phyloP scores from a whole-genome alignment of 2,329 filamentous ascomycete genomes.

The Chaetomium strumarium region DNA sequence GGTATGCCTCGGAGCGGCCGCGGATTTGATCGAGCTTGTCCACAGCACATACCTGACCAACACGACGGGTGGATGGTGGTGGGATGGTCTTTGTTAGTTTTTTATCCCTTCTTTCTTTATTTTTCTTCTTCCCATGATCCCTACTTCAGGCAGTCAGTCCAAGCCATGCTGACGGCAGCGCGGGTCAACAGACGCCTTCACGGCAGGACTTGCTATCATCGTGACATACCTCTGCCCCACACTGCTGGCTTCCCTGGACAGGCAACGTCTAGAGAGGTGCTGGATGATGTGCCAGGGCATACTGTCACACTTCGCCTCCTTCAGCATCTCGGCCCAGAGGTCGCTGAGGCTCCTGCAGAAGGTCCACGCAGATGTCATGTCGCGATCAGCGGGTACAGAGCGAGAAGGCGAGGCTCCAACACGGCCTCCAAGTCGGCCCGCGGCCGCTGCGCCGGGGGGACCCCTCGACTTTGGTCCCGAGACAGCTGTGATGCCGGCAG shows the following conservation, averaged over 20 bases:
- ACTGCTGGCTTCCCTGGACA: conserved; percentile 10
- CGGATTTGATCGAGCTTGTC: conserved; percentile 21
- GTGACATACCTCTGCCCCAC: conserved; percentile 17
- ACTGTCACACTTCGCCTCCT: conserved; percentile 17
- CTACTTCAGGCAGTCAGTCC: neutral
- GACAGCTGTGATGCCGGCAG: neutral
- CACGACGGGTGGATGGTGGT: conserved; percentile 22
- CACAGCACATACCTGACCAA: conserved; percentile 18
- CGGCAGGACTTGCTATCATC: conserved; percentile 20
- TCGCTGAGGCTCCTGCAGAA: conserved; percentile 18
- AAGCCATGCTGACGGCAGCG: neutral
- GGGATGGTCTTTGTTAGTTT: conserved; percentile 22
- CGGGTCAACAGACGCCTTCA: conserved; percentile 16
- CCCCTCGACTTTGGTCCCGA: neutral
- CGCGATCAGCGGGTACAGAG: conserved; percentile 12
- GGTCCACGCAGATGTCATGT: conserved; percentile 19
- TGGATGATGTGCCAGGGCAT: conserved; percentile 19
- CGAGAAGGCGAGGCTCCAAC: neutral
- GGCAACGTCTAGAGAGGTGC: conserved; percentile 10
- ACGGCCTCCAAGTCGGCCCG: neutral
- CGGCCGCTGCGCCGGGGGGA: neutral
- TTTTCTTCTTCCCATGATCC: no score
- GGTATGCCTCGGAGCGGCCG: conserved; percentile 18
- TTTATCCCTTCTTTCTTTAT: no score
- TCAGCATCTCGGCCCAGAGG: conserved; percentile 20